phyloP scores from a whole-genome alignment of 164 flowering plant genomes.

The Macadamia tetraphylla region DNA sequence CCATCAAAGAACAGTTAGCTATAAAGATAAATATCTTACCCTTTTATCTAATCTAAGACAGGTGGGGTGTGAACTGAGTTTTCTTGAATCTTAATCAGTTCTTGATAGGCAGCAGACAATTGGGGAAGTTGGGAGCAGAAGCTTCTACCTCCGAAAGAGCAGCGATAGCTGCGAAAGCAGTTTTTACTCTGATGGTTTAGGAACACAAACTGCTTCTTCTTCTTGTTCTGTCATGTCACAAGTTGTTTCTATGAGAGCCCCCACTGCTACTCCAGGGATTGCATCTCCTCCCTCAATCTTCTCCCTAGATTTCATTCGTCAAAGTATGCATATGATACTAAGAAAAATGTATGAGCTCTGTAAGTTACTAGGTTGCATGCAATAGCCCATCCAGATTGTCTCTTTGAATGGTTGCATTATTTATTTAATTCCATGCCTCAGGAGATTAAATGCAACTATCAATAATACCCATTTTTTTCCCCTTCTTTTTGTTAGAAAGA shows the following conservation, averaged over 20 bases:
- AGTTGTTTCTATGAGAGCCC: background rate
- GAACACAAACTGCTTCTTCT: background rate
- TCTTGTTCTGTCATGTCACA: constrained; percentile 9
- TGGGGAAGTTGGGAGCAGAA: constrained; percentile 73
- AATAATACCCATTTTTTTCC: no score
- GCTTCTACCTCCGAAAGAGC: constrained; percentile 60
- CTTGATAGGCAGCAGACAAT: constrained; percentile 49
- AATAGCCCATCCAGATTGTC: background rate
- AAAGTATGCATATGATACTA: constrained; percentile 31
- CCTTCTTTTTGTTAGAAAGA: no score
- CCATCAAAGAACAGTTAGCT: no score
- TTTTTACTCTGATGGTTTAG: background rate
- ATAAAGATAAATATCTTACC: no score
- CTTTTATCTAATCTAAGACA: no score
- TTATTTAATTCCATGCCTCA: no score
- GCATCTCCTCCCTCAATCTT: constrained; percentile 12
- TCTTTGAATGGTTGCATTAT: no score
- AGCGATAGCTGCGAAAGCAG: background rate
- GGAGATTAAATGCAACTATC: no score
- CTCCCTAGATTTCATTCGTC: constrained; percentile 27
- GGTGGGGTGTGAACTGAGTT: no score
- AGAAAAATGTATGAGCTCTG: constrained; percentile 44
- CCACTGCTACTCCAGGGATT: background rate
- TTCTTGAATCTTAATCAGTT: constrained; percentile 26
- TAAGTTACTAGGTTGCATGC: constrained; percentile 44